Conservation (phyloP, 768 basidiomycete species). For the Mycena maculata region DNA sequence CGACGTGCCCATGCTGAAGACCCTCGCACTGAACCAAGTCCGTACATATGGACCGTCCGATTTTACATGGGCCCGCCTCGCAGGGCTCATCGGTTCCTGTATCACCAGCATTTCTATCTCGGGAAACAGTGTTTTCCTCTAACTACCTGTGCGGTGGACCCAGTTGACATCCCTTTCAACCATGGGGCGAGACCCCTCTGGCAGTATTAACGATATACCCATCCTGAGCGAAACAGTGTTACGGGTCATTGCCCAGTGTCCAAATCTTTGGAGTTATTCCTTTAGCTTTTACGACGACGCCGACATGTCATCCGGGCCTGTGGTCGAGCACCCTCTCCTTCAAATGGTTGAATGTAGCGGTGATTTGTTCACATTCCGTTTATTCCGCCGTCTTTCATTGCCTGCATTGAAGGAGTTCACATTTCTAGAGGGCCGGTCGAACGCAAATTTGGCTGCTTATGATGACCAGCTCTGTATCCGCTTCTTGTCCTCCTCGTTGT, state of each 20-base stretch:
- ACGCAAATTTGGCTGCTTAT: no score
- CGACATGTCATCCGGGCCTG: no score
- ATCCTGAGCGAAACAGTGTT: background rate
- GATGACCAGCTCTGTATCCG: background rate
- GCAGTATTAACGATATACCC: no score
- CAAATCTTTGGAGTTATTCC: background rate
- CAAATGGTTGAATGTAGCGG: background rate
- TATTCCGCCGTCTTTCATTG: background rate
- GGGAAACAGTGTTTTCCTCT: background rate
- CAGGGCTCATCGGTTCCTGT: background rate
- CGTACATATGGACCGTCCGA: background rate
- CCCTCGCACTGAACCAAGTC: background rate
- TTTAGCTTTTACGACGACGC: no score
- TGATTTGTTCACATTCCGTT: background rate
- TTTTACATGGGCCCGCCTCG: background rate
- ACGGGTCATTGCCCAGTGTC: background rate
- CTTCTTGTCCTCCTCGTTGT: background rate
- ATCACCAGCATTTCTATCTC: background rate
- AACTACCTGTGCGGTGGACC: background rate
- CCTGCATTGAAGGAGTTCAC: background rate
- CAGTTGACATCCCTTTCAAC: background rate
- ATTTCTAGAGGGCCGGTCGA: background rate
- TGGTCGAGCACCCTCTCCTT: background rate
- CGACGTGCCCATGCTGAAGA: constrained; percentile 7
- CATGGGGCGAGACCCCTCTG: background rate